Evolutionary conservation across 2,329 filamentous ascomycete genomes (phyloP).

Genomic region (Venturia asperata): DNA sequence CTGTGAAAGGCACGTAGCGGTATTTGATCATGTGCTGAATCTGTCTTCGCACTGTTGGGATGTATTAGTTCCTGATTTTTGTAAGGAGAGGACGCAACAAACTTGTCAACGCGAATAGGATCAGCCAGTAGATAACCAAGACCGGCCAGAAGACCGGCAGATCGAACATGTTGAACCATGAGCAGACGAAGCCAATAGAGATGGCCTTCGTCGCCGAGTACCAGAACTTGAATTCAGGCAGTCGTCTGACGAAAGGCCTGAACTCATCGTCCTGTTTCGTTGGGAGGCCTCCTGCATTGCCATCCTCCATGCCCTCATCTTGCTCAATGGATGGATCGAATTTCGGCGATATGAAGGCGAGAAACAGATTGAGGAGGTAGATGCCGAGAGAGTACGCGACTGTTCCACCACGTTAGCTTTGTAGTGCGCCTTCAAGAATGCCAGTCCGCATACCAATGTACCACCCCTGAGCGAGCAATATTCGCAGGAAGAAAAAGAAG

Average conservation of each 20-base stretch:
- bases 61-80: not conserved
- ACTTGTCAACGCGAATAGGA: slow-evolving; percentile 94
- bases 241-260: slow-evolving; percentile 87
- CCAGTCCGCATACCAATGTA: slow-evolving; percentile 69
- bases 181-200: slow-evolving; percentile 74
- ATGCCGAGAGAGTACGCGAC: slow-evolving; percentile 97
- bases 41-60: slow-evolving; percentile 77
- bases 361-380: slow-evolving; percentile 97
- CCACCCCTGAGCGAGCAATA: slow-evolving; percentile 92
- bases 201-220: slow-evolving; percentile 88
- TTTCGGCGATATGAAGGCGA: slow-evolving; percentile 96
- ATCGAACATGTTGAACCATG: slow-evolving; percentile 91
- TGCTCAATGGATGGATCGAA: slow-evolving; percentile 95
- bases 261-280: slow-evolving; percentile 98
- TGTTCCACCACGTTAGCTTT: slow-evolving; percentile 32
- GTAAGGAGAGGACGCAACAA: slow-evolving; percentile 36
- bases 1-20: slow-evolving; percentile 89
- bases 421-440: not conserved
- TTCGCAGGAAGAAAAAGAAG: slow-evolving; percentile 76
- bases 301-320: slow-evolving; percentile 95
- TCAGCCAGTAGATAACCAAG: slow-evolving; percentile 96
- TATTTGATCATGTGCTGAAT: slow-evolving; percentile 99
- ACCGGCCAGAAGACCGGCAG: slow-evolving; percentile 99
- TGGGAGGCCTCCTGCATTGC: slow-evolving; percentile 62
- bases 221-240: slow-evolving; percentile 99